phyloP scores from a whole-genome alignment of 805 yeast species.

The Starmerella powellii region DNA sequence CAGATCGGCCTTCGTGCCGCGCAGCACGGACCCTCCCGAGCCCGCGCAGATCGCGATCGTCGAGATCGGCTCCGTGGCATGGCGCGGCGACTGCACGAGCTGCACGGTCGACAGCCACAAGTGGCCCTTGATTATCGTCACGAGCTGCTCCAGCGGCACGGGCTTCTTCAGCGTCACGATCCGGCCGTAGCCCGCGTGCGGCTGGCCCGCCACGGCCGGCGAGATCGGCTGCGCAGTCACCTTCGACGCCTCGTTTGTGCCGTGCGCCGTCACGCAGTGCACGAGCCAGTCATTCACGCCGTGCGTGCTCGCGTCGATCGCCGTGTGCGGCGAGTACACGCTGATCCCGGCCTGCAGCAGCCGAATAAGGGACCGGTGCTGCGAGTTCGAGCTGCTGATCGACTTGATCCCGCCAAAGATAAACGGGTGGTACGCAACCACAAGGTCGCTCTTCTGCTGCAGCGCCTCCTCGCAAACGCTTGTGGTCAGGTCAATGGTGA shows the following conservation, averaged over 20 bases:
- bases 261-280: constrained; percentile 38
- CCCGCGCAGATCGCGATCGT: constrained; percentile 90
- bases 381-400: constrained; percentile 58
- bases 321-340: constrained; percentile 93
- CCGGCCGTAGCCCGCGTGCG: constrained; percentile 75
- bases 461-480: constrained; percentile 81
- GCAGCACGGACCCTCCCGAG: constrained; percentile 71
- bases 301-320: constrained; percentile 81
- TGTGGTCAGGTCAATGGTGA: constrained; percentile 77
- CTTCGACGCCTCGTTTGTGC: constrained; percentile 22
- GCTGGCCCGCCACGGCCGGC: constrained; percentile 28
- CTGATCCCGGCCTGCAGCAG: constrained; percentile 67
- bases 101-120: constrained; percentile 49
- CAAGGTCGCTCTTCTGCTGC: constrained; percentile 37
- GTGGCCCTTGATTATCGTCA: constrained; percentile 41
- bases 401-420: constrained; percentile 79
- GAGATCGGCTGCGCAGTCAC: constrained; percentile 37
- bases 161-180: constrained; percentile 40
- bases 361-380: constrained; percentile 62
- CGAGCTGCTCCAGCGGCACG: constrained; percentile 35
- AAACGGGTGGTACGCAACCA: constrained; percentile 89
- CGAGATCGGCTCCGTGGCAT: constrained; percentile 30
- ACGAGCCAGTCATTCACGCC: constrained; percentile 93
- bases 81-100: constrained; percentile 36
- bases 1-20: constrained; percentile 47